Conservation (phyloP, 2,329 filamentous ascomycete species). For the Arthroderma sp. region DNA sequence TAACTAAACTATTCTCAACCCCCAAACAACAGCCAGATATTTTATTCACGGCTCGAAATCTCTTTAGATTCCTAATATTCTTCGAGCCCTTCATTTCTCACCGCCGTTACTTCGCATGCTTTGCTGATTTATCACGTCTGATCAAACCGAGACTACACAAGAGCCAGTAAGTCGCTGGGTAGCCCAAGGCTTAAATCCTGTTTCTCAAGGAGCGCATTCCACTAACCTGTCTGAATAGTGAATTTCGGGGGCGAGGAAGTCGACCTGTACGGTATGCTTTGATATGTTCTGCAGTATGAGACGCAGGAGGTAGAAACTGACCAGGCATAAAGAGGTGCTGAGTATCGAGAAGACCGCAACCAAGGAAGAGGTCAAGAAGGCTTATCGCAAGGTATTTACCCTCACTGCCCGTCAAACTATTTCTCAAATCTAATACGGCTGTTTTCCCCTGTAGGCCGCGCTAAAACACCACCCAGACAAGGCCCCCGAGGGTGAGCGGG, state of each 20-base stretch:
- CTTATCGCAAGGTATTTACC: slow-evolving; percentile 70
- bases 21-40: too few relatives aligned
- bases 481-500: slow-evolving; percentile 68
- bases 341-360: slow-evolving; percentile 58
- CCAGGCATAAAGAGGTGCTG: slow-evolving; percentile 53
- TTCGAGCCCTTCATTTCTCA: too few relatives aligned
- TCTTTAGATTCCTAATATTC: too few relatives aligned
- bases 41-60: too few relatives aligned
- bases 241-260: slow-evolving; percentile 29
- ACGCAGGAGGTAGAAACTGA: not conserved
- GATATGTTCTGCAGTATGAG: not conserved
- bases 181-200: too few relatives aligned
- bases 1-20: too few relatives aligned
- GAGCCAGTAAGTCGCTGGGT: too few relatives aligned
- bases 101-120: too few relatives aligned
- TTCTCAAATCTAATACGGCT: not conserved
- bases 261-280: slow-evolving; percentile 48
- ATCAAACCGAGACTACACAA: too few relatives aligned
- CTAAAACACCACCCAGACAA: slow-evolving; percentile 90
- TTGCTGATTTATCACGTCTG: too few relatives aligned
- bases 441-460: slow-evolving; percentile 48
- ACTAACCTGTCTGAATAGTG: slow-evolving; percentile 17
- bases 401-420: not conserved
- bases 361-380: slow-evolving; percentile 80
- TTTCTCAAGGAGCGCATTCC: not conserved